Evolutionary conservation across 2,329 filamentous ascomycete species (phyloP).

Genomic region (Pyrenophora seminiperda): DNA sequence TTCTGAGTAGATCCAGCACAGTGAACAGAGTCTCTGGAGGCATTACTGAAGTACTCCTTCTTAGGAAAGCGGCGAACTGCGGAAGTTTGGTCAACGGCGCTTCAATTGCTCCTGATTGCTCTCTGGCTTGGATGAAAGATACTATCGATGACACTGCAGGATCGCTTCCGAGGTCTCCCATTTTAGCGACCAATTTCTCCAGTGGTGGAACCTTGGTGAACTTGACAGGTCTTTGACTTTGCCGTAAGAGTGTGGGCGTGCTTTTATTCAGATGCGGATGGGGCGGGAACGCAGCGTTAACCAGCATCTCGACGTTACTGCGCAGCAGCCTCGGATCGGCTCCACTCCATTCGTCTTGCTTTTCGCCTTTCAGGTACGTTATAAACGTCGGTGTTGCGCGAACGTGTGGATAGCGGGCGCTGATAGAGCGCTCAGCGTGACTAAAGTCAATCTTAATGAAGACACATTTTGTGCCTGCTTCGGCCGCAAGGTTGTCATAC

Average conservation of each 20-base stretch:
- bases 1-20: slow-evolving; percentile 81
- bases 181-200: slow-evolving; percentile 78
- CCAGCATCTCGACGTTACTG: slow-evolving; percentile 72
- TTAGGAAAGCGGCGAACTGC: slow-evolving; percentile 67
- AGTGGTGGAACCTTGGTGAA: slow-evolving; percentile 83
- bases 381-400: slow-evolving; percentile 86
- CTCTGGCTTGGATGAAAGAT: slow-evolving; percentile 70
- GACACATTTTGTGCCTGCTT: slow-evolving; percentile 68
- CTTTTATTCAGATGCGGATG: slow-evolving; percentile 76
- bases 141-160: slow-evolving; percentile 68
- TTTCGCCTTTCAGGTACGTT: slow-evolving; percentile 76
- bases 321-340: slow-evolving; percentile 71
- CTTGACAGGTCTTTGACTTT: slow-evolving; percentile 69
- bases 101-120: slow-evolving; percentile 64
- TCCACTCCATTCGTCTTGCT: slow-evolving; percentile 81
- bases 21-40: slow-evolving; percentile 74
- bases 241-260: slow-evolving; percentile 71
- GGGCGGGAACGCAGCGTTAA: slow-evolving; percentile 74
- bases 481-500: slow-evolving; percentile 78
- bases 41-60: slow-evolving; percentile 60
- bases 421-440: slow-evolving; percentile 65
- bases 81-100: slow-evolving; percentile 73
- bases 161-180: slow-evolving; percentile 67
- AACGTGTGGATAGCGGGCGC: slow-evolving; percentile 65
- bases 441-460: slow-evolving; percentile 86